Percentiles rank a stretch among this genome's conserved stretches.
Conservation (phyloP, 2,329 filamentous ascomycete species). For the Aurifilum marmelostoma region DNA sequence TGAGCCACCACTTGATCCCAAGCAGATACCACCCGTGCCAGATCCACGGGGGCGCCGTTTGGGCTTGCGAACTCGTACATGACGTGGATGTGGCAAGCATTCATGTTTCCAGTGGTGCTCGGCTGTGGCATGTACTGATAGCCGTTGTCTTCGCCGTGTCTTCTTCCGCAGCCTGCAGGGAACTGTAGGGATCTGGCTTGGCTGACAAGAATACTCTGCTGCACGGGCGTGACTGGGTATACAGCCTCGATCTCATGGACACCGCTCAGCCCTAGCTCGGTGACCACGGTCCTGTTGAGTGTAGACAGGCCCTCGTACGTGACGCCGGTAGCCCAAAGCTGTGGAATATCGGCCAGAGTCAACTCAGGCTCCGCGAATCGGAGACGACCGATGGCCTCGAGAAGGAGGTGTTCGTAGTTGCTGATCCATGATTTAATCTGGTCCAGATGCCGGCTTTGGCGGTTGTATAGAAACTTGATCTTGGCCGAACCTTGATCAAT, state of each 20-base stretch:
- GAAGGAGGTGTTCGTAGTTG: conserved; percentile 50
- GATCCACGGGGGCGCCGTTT: conserved; percentile 45
- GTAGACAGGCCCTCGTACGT: conserved; percentile 50
- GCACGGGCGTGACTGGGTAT: conserved; percentile 50
- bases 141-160: conserved; percentile 4
- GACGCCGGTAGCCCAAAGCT: conserved; percentile 44
- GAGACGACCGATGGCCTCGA: conserved; percentile 48
- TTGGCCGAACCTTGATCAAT: conserved; percentile 50
- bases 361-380: conserved; percentile 49
- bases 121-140: conserved; percentile 19
- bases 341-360: conserved; percentile 54
- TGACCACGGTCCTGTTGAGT: conserved; percentile 48
- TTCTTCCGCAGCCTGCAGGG: conserved; percentile 11
- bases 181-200: conserved; percentile 40
- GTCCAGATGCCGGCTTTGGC: conserved; percentile 45
- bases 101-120: conserved; percentile 34
- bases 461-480: conserved; percentile 51
- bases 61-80: conserved; percentile 52
- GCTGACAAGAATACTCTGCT: conserved; percentile 54
- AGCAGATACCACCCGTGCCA: conserved; percentile 49
- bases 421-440: conserved; percentile 52
- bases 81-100: conserved; percentile 48
- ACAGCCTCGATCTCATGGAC: conserved; percentile 53
- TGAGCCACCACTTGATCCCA: conserved; percentile 54
- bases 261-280: conserved; percentile 44